These are phyloP conservation scores for Arachnomyces sp. DNA, from an alignment of 2,329 filamentous ascomycete genomes.

Conservation along the genomic window DNA sequence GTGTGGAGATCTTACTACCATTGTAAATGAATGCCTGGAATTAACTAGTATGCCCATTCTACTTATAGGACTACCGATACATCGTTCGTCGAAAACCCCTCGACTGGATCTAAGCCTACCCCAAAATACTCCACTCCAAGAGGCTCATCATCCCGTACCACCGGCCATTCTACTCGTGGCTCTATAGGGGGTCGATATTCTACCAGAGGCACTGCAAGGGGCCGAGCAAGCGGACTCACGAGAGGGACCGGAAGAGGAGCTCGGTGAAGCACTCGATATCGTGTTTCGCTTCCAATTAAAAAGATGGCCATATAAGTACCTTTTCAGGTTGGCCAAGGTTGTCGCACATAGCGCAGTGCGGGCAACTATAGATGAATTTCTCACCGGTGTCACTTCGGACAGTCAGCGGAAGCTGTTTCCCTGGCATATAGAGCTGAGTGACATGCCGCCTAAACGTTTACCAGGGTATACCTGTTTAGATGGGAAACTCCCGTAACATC, in stretches of 20 bases:
- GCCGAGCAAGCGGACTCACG: constrained; percentile 28
- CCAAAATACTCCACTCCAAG: constrained; percentile 23
- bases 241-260: constrained; percentile 32
- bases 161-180: constrained; percentile 14
- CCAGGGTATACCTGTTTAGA: no score
- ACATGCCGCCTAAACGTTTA: no score
- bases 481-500: no score
- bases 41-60: constrained; percentile 1
- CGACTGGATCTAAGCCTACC: constrained; percentile 43
- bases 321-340: no score
- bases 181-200: constrained; percentile 27
- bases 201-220: constrained; percentile 28
- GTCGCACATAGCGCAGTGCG: no score
- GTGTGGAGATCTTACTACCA: constrained; percentile 29
- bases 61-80: constrained; percentile 72
- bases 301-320: no score
- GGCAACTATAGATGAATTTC: no score
- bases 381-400: no score
- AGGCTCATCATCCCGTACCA: constrained; percentile 18
- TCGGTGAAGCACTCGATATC: constrained; percentile 20
- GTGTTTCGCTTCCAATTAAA: no score
- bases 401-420: no score
- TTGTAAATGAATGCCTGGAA: neutral
- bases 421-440: no score
- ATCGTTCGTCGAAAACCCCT: constrained; percentile 81